A percentile compares a stretch with the other conserved stretches of the same genome.
phyloP scores from a whole-genome alignment of 352 stramenopile species.

The Pythium rhizo-oryzae region DNA sequence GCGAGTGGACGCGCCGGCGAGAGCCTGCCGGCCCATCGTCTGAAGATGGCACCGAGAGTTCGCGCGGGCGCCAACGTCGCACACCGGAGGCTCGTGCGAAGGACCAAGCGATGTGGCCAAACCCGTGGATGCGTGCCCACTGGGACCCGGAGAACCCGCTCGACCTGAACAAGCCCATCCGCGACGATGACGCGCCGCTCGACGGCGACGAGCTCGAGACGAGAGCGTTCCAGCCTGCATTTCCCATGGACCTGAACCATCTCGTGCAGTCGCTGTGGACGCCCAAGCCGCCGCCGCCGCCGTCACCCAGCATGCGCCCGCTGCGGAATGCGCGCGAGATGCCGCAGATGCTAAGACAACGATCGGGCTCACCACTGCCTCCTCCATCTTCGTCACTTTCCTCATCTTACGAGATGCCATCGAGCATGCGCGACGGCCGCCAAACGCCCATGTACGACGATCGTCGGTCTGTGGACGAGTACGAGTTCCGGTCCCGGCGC shows the following conservation, averaged over 20 bases:
- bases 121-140: slow-evolving; percentile 22
- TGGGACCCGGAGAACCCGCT: slow-evolving; percentile 31
- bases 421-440: slow-evolving; percentile 9
- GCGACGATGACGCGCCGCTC: neutral
- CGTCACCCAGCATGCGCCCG: neutral
- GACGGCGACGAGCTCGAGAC: slow-evolving; percentile 1
- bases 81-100: neutral
- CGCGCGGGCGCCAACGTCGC: neutral
- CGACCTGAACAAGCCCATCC: slow-evolving; percentile 29
- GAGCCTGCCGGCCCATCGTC: neutral
- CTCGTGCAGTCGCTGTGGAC: slow-evolving; percentile 32
- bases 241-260: slow-evolving; percentile 29
- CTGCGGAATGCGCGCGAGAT: neutral
- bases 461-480: slow-evolving; percentile 3
- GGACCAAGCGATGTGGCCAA: slow-evolving; percentile 25
- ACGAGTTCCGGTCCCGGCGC: neutral
- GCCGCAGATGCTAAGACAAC: slow-evolving; percentile 5
- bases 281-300: slow-evolving; percentile 10
- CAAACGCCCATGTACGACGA: slow-evolving; percentile 9
- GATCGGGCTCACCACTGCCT: slow-evolving; percentile 12
- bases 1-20: slow-evolving; percentile 4
- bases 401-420: neutral
- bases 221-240: slow-evolving; percentile 27
- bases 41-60: neutral
- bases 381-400: neutral